A percentile compares a stretch with the other conserved stretches of the same genome.
Evolutionary conservation across 345 rosid species (phyloP).

Genomic region (Schrenkiella parvula): DNA sequence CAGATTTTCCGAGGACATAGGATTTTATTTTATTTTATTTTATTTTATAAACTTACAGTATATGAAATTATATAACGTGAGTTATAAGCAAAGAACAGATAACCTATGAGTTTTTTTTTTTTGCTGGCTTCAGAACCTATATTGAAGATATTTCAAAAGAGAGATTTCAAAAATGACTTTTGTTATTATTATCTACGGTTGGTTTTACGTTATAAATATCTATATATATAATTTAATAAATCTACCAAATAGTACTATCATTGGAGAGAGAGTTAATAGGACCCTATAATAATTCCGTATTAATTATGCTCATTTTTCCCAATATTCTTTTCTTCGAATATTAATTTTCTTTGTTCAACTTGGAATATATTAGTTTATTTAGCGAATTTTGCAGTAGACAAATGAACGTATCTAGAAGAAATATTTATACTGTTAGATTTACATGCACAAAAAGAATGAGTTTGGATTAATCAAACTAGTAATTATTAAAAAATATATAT

Average conservation of each 20-base stretch:
- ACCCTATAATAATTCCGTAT: neutral
- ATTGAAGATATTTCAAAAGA: neutral
- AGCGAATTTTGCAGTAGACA: neutral
- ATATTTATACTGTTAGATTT: neutral
- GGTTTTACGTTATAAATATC: neutral
- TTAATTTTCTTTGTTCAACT: neutral
- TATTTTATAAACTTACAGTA: neutral
- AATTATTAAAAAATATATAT: neutral
- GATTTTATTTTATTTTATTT: neutral
- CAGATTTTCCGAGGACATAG: slow-evolving; percentile 25
- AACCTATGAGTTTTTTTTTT: neutral
- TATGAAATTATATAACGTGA: slow-evolving; percentile 6
- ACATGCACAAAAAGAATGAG: neutral
- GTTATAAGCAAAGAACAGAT: slow-evolving; percentile 17
- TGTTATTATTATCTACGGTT: slow-evolving; percentile 4
- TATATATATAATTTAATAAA: neutral
- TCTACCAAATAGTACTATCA: neutral
- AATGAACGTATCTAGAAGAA: slow-evolving; percentile 2
- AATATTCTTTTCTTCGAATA: neutral
- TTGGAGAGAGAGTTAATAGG: neutral
- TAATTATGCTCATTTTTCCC: neutral
- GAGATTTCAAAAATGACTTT: neutral
- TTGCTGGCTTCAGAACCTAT: neutral
- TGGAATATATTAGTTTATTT: neutral
- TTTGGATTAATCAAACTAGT: neutral